A percentile compares a stretch with the other conserved stretches of the same genome.
Evolutionary conservation across 805 yeast genomes (phyloP).

Genomic region (Nakazawaea populi): DNA sequence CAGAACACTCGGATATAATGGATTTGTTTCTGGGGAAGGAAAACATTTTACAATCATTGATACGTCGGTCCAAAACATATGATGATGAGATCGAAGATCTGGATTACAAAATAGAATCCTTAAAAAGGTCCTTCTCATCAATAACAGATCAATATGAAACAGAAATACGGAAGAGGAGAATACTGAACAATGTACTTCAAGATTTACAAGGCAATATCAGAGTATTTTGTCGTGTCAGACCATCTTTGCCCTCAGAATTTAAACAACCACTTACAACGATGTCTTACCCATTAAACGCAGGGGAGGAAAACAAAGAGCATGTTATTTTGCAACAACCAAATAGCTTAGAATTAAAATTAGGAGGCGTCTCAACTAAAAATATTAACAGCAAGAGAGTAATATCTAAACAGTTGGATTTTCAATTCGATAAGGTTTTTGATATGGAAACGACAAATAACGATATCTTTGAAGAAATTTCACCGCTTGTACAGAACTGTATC

Average conservation of each 20-base stretch:
- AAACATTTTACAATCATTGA: not conserved
- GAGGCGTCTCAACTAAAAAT: not conserved
- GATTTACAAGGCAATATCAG: conserved; percentile 89
- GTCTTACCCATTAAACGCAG: conserved; percentile 18
- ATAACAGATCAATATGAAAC: conserved; percentile 23
- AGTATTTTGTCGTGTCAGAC: conserved; percentile 83
- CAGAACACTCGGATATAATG: not conserved
- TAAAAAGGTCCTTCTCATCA: not conserved
- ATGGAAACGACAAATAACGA: conserved; percentile 46
- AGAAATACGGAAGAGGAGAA: conserved; percentile 55
- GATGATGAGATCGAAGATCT: not conserved
- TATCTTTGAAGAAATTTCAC: conserved; percentile 80
- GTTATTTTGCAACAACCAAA: conserved; percentile 21
- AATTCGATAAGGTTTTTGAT: conserved; percentile 75
- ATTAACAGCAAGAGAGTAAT: not conserved
- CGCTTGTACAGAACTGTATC: conserved; percentile 75
- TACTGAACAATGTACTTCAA: conserved; percentile 68
- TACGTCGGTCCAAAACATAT: not conserved
- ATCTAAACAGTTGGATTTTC: conserved; percentile 35
- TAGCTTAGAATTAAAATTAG: not conserved
- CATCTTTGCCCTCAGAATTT: conserved; percentile 28
- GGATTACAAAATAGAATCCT: not conserved
- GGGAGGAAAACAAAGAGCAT: conserved; percentile 28
- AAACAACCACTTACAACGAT: not conserved
- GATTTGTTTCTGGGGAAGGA: not conserved